Base-by-base conservation (phyloP, 179 eudicot genomes). In the Beta macrorhiza region DNA sequence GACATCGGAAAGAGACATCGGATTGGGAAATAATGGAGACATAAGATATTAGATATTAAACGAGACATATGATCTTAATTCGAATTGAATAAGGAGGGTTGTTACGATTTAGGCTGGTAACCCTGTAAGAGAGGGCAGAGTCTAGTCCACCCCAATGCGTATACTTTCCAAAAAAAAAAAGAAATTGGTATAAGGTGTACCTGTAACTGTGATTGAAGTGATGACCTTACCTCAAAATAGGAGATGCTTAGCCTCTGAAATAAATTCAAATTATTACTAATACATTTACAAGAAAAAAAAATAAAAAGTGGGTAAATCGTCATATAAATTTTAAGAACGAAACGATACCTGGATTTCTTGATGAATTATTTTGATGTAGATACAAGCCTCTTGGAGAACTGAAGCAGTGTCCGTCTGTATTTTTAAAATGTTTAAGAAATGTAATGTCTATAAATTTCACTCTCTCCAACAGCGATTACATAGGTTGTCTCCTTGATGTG, bases 401-500 rank as follows among this genome's bases (percentile, higher is more conserved):
- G 94, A 91, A 58, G 94, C 91, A 6, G 91, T 91, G 61, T 91
- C 94, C 4, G 92, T 88, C 94, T 91, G 89, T 79, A 75, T 22
- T 10, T 17, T 20, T 42, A 2, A 7, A 68, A 29, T 16, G 9
- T 37, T 37, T 2, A 37, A 37, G 42, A 37, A 37, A 37, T 37
- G 42, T 37, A 37, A 37, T 37, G 2, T 37, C 42, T 37, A 37
- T 37, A 37, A 37, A 37, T 37, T 37, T 37, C 42, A 37, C 42
- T 37, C 2, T 37, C 42, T 37, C 42, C 4, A 37, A 37, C 42
- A 37, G 1, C 4, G 4, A 37, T 37, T 37, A 37, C 11, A 3
- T 49, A 49, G 53, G 11, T 9, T 7, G 53, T 49, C 9, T 49
- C 53, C 11, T 5, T 49, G 53, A 49, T 0, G 4, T 49, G 53